phyloP scores from a whole-genome alignment of 768 basidiomycete species.

The Pisolithus microcarpus region DNA sequence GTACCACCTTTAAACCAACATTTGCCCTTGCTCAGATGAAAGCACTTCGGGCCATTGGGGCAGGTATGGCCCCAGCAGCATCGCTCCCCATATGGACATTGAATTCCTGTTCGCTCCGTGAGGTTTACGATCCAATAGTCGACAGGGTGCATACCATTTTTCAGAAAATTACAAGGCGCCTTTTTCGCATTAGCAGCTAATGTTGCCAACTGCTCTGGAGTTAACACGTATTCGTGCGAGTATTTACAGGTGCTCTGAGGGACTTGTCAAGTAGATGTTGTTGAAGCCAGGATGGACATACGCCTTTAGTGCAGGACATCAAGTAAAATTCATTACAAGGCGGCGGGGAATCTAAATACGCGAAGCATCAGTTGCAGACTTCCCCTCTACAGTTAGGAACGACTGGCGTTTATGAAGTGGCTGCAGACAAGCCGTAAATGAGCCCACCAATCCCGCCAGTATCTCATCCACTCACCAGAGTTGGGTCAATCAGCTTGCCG shows the following conservation, averaged over 20 bases:
- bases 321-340: conserved; percentile 83
- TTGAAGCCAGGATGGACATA: conserved; percentile 20
- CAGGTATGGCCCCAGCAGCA: conserved; percentile 85
- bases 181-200: conserved; percentile 75
- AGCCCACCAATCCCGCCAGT: neutral
- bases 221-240: conserved; percentile 72
- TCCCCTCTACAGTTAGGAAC: conserved; percentile 6
- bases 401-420: conserved; percentile 71
- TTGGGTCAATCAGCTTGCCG: conserved; percentile 50
- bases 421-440: conserved; percentile 30
- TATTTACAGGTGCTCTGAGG: conserved; percentile 67
- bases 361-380: conserved; percentile 3
- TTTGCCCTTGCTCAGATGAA: conserved; percentile 67
- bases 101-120: conserved; percentile 39
- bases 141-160: conserved; percentile 47
- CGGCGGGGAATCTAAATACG: conserved; percentile 60
- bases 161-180: conserved; percentile 78
- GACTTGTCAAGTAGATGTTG: conserved; percentile 9
- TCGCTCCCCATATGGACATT: conserved; percentile 65
- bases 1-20: conserved; percentile 81
- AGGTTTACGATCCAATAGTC: conserved; percentile 2
- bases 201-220: conserved; percentile 62
- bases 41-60: conserved; percentile 67
- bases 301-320: conserved; percentile 78
- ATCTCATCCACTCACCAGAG: conserved; percentile 40